Percentiles rank a stretch among this genome's conserved stretches.
These are phyloP conservation scores for Xylariaceae sp. DNA, from an alignment of 2,329 filamentous ascomycete genomes.

Conservation along the genomic window DNA sequence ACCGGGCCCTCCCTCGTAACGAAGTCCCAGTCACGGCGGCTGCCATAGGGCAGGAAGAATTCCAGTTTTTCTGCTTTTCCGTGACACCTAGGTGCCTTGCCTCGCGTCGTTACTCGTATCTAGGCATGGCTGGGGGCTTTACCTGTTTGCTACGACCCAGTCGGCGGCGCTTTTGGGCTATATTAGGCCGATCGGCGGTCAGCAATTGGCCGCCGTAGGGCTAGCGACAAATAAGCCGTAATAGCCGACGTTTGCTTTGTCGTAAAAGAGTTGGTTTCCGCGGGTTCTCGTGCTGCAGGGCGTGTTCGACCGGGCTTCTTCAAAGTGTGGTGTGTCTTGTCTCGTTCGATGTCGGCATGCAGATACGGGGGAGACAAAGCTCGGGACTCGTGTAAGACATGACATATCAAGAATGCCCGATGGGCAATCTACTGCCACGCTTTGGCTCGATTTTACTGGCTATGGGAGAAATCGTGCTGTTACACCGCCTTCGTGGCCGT, in stretches of 20 bases:
- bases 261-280: neutral
- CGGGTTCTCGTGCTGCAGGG: too few relatives aligned
- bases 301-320: too few relatives aligned
- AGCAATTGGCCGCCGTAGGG: neutral
- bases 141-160: constrained; percentile 5
- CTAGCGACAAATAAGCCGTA: neutral
- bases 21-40: neutral
- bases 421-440: neutral
- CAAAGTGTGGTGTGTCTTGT: too few relatives aligned
- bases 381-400: constrained; percentile 5
- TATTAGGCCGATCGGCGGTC: constrained; percentile 16
- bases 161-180: constrained; percentile 5
- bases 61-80: neutral
- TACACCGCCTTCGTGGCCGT: constrained; percentile 2
- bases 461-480: neutral
- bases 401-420: constrained; percentile 1
- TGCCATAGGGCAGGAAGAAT: neutral
- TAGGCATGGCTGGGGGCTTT: too few relatives aligned
- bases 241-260: neutral
- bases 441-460: constrained; percentile 2
- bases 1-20: neutral
- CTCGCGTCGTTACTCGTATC: too few relatives aligned
- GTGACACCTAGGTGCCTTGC: too few relatives aligned
- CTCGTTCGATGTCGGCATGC: neutral
- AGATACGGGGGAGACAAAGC: neutral